Percentiles rank a stretch among this genome's conserved stretches.
These are phyloP conservation scores for Russula brevipes DNA, from an alignment of 768 basidiomycete species.

Conservation along the genomic window DNA sequence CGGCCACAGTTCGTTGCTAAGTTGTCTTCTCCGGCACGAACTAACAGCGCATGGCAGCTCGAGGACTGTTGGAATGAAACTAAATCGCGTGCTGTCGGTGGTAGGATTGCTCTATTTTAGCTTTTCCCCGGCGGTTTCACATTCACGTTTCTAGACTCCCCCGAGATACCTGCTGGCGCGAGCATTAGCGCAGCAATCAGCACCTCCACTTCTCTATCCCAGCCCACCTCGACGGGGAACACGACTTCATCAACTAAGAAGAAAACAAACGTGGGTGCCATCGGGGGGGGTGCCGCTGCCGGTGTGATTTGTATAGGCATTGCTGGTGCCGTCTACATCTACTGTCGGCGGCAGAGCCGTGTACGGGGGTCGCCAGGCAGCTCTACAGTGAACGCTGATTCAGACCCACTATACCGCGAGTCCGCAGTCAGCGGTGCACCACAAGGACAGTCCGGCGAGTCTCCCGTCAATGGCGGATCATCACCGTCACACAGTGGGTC, in stretches of 20 bases:
- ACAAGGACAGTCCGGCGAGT: no score
- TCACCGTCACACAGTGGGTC: no score
- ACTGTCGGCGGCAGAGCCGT: neutral
- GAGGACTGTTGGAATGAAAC: neutral
- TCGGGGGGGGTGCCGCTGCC: neutral
- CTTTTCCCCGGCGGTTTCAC: neutral
- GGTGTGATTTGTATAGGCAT: neutral
- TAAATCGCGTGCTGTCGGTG: neutral
- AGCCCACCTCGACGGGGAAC: no score
- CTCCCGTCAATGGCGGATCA: no score
- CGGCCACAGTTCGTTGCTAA: neutral
- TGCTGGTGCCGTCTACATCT: neutral
- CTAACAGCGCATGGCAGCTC: neutral
- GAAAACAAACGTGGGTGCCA: neutral
- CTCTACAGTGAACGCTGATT: no score
- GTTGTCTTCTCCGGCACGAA: neutral
- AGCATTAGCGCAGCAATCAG: neutral
- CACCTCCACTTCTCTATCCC: neutral
- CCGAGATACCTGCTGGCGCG: neutral
- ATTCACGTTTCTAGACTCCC: neutral
- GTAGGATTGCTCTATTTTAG: neutral
- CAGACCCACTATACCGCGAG: no score
- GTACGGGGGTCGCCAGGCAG: no score
- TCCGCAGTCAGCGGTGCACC: neutral
- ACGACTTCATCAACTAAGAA: neutral